Evolutionary conservation across 495 filamentous ascomycete genomes (phyloP).

Genomic region (Pseudevernia furfuracea): DNA sequence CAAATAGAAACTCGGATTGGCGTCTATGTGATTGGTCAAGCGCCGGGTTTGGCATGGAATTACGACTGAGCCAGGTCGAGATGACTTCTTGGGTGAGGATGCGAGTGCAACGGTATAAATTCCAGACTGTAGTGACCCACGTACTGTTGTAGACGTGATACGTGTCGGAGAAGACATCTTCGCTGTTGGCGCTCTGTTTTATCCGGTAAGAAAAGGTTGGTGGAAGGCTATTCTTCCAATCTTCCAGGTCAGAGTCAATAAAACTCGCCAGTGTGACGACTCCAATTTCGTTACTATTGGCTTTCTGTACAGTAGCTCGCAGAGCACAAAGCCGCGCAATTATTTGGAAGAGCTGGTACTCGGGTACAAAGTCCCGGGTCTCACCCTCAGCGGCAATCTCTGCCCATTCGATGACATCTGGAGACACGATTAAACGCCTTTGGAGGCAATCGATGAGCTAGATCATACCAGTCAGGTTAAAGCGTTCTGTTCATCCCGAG

Average conservation of each 20-base stretch:
- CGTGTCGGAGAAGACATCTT: slow-evolving; percentile 16
- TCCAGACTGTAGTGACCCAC: slow-evolving; percentile 53
- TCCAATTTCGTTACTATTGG: slow-evolving; percentile 16
- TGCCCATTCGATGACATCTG: slow-evolving; percentile 16
- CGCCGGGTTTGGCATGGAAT: neutral
- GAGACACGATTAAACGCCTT: slow-evolving; percentile 7
- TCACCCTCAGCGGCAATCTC: slow-evolving; percentile 1
- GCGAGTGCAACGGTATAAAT: slow-evolving; percentile 55
- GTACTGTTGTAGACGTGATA: slow-evolving; percentile 54
- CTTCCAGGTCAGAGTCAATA: slow-evolving; percentile 12
- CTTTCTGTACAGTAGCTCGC: slow-evolving; percentile 8
- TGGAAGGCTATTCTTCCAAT: slow-evolving; percentile 6
- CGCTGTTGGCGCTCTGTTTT: neutral
- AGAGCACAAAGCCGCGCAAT: slow-evolving; percentile 12
- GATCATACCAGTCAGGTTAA: slow-evolving; percentile 7
- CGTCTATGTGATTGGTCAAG: neutral
- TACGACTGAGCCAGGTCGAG: slow-evolving; percentile 5
- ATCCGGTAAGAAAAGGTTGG: slow-evolving; percentile 1
- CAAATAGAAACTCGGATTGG: slow-evolving; percentile 2
- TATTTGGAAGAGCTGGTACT: slow-evolving; percentile 7
- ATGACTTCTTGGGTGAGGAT: slow-evolving; percentile 35
- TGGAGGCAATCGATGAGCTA: slow-evolving; percentile 17
- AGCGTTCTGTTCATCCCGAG: neutral
- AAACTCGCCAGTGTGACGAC: slow-evolving; percentile 13
- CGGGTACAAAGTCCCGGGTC: neutral